Percentiles rank a stretch among this genome's conserved stretches.
phyloP scores from a whole-genome alignment of 192 early-diverging fungal species.

The Coemansia sp. region DNA sequence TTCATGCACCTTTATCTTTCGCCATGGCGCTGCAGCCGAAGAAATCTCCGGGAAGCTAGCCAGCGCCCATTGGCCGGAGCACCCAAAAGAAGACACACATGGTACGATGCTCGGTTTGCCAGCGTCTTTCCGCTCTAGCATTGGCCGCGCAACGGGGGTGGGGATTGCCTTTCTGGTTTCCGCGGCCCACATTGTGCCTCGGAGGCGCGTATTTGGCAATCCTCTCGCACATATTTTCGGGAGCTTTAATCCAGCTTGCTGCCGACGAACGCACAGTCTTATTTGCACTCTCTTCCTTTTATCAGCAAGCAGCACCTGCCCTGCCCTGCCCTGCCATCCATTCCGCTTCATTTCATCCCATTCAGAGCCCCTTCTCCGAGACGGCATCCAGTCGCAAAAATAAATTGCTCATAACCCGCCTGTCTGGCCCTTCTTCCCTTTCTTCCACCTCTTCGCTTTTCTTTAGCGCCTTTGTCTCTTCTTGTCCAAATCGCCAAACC shows the following conservation, averaged over 20 bases:
- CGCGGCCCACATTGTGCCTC: not conserved
- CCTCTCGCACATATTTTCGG: slow-evolving; percentile 6
- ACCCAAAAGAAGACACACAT: not conserved
- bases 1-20: too few relatives aligned
- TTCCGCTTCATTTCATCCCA: too few relatives aligned
- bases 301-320: too few relatives aligned
- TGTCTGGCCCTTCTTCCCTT: slow-evolving; percentile 13
- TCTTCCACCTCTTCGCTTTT: slow-evolving; percentile 14
- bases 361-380: not conserved
- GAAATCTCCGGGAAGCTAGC: not conserved
- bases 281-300: not conserved
- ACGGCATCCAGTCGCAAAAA: not conserved
- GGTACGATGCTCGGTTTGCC: too few relatives aligned
- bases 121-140: not conserved
- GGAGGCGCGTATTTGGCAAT: slow-evolving; percentile 6
- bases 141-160: not conserved
- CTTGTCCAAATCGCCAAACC: too few relatives aligned
- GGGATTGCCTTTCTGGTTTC: not conserved
- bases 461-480: slow-evolving; percentile 6
- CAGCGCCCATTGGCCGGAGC: not conserved
- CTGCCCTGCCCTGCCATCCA: too few relatives aligned
- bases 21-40: not conserved
- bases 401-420: slow-evolving; percentile 1
- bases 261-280: not conserved
- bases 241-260: not conserved